Evolutionary conservation across 192 early-diverging fungal genomes (phyloP), one percentile per base, ranked within the genome.

Genomic region (Linnemannia schmuckeri): DNA sequence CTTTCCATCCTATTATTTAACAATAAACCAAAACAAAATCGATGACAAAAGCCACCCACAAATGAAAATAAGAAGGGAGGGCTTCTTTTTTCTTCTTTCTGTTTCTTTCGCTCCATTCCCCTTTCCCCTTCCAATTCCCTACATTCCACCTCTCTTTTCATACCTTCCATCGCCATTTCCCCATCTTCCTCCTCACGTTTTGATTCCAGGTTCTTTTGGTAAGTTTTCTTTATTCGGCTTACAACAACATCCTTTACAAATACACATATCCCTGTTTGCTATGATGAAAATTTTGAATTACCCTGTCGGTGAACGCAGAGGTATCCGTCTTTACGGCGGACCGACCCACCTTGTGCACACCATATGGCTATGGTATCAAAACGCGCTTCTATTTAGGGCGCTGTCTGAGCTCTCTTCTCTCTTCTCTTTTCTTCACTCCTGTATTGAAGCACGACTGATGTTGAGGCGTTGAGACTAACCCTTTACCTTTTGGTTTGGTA

Each of bases 321-420:
- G 83, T 85, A 85, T 85, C 83, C 83, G 83, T 66, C 78, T 85
- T 85, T 55, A 76, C 74, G 83, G 30, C 78, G 83, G 83, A 85
- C 83, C 83, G 83, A 85, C 83, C 83, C 83, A 85, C 83, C 83
- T 85, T 61, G 83, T 85, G 83, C 83, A 85, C 83, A 75, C 78
- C 83, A 85, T 82, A 85, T 85, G 83, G 83, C 83, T 37, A 76
- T 85, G 83, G 83, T 80, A 85, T 85, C 78, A 85, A 85, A 76
- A 76, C 72, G 83, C 83, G 74, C 54, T 40, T 47, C 49, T 52
- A 78, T 30, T 57, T 63, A 44, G 74, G 74, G 78, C 71, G 83
- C 83, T 80, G 83, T 85, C 83, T 85, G 83, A 85, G 75, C 55
- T 72, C 38, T 37, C 44, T 47, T 41, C 33, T 35, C 70, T 63